Evolutionary conservation across 1,139 yeast genomes (phyloP), one percentile per base, ranked within the genome.

Genomic region (Pichia sp.): DNA sequence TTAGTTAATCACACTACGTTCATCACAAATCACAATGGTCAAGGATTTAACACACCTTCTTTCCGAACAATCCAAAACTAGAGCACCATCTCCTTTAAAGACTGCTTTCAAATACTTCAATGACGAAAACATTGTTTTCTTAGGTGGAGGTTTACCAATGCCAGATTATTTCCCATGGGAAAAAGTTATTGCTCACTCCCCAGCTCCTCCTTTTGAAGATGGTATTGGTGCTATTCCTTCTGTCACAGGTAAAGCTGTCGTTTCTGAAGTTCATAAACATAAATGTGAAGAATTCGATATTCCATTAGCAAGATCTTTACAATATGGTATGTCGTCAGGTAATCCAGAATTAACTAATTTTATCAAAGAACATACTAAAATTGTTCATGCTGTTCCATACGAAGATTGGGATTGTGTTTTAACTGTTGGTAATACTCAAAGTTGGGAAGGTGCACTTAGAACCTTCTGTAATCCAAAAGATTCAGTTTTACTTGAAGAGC

Each of bases 111-210:
- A 79, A 64, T 85, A 84, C 70, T 85, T 72, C 63, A 72, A 73
- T 42, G 75, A 79, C 56, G 96, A 96, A 40, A 80, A 82, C 46
- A 74, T 92, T 64, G 81, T 90, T 49, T 89, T 89, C 62, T 78
- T 92, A 53, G 98, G 97, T 48, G 98, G 98, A 56, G 98, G 98
- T 7, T 77, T 92, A 59, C 98, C 98, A 20, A 70, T 87, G 61
- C 72, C 96, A 20, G 90, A 84, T 57, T 84, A 85, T 66, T 92
- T 92, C 76, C 98, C 98, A 45, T 87, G 90, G 77, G 88, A 87
- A 61, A 78, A 79, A 57, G 64, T 89, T 46, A 65, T 74, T 25
- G 82, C 85, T 26, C 81, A 80, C 50, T 72, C 89, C 7, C 95
- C 95, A 51, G 74, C 79, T 25, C 85, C 92, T 36, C 89, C 95